A percentile compares a stretch with the other conserved stretches of the same genome.
Evolutionary conservation across 768 basidiomycete genomes (phyloP).

Genomic region (Baorangia bicolor): DNA sequence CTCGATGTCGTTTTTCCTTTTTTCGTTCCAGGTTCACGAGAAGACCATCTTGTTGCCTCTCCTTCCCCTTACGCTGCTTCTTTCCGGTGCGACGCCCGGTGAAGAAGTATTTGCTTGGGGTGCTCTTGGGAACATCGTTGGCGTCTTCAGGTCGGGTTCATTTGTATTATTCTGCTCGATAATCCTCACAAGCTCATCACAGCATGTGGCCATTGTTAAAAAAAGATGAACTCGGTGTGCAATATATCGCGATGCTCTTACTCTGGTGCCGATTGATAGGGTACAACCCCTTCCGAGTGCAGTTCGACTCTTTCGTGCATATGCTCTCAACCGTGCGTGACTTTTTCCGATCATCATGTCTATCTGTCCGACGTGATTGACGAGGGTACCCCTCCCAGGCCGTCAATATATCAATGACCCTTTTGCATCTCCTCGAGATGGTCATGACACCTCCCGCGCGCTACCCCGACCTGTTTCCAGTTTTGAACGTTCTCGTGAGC

Average conservation of each 20-base stretch:
- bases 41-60: slow-evolving; percentile 88
- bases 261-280: slow-evolving; percentile 87
- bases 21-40: slow-evolving; percentile 97
- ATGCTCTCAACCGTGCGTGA: slow-evolving; percentile 50
- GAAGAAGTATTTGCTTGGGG: slow-evolving; percentile 32
- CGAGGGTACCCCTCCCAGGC: slow-evolving; percentile 31
- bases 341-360: background rate
- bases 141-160: slow-evolving; percentile 74
- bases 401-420: slow-evolving; percentile 52
- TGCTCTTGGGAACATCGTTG: slow-evolving; percentile 68
- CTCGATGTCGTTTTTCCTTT: slow-evolving; percentile 91
- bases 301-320: slow-evolving; percentile 47
- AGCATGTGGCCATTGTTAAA: slow-evolving; percentile 94
- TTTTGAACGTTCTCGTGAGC: slow-evolving; percentile 80
- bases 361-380: slow-evolving; percentile 1
- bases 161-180: background rate
- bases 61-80: slow-evolving; percentile 76
- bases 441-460: slow-evolving; percentile 62
- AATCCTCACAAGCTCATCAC: background rate
- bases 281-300: slow-evolving; percentile 59
- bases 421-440: slow-evolving; percentile 65
- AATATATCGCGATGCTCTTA: slow-evolving; percentile 64
- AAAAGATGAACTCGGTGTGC: slow-evolving; percentile 72
- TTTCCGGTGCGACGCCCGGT: slow-evolving; percentile 44
- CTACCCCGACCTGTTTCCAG: slow-evolving; percentile 83